These are phyloP conservation scores for Coemansia pectinata DNA, from an alignment of 192 early-diverging fungal genomes.

Conservation along the genomic window DNA sequence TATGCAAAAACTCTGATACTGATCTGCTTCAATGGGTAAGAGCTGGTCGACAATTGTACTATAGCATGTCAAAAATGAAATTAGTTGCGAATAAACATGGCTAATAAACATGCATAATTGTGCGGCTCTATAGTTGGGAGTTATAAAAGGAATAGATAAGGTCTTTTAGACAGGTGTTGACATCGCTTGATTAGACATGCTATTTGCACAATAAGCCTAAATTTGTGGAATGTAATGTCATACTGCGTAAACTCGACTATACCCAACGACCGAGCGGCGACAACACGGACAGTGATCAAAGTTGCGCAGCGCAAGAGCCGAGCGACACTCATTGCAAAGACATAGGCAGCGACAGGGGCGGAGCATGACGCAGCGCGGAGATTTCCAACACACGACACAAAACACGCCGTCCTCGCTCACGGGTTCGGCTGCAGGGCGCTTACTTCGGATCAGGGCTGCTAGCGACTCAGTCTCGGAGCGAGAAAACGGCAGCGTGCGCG, in stretches of 20 bases:
- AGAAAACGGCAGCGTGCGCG: slow-evolving; percentile 25
- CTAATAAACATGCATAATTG: too few species aligned
- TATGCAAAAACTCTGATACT: too few species aligned
- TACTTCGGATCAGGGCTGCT: slow-evolving; percentile 44
- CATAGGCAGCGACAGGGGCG: slow-evolving; percentile 53
- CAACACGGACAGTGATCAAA: slow-evolving; percentile 57
- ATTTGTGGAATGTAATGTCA: not conserved
- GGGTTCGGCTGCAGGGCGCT: slow-evolving; percentile 2
- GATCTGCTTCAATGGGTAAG: too few species aligned
- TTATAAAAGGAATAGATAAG: too few species aligned
- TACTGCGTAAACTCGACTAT: slow-evolving; percentile 52
- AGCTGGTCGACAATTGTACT: too few species aligned
- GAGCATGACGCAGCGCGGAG: slow-evolving; percentile 46
- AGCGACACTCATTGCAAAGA: slow-evolving; percentile 51
- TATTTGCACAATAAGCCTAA: not conserved
- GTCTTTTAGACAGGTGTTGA: not conserved
- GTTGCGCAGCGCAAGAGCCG: slow-evolving; percentile 35
- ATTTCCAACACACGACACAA: slow-evolving; percentile 50
- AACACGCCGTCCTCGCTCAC: slow-evolving; percentile 4
- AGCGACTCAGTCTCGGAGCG: slow-evolving; percentile 28
- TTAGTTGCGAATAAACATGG: too few species aligned
- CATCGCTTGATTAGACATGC: not conserved
- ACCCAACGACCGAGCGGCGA: slow-evolving; percentile 38
- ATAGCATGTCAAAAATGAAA: too few species aligned
- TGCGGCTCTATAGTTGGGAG: too few species aligned